Evolutionary conservation across 192 early-diverging fungal genomes (phyloP).

Genomic region (Backusella tarrabulga): DNA sequence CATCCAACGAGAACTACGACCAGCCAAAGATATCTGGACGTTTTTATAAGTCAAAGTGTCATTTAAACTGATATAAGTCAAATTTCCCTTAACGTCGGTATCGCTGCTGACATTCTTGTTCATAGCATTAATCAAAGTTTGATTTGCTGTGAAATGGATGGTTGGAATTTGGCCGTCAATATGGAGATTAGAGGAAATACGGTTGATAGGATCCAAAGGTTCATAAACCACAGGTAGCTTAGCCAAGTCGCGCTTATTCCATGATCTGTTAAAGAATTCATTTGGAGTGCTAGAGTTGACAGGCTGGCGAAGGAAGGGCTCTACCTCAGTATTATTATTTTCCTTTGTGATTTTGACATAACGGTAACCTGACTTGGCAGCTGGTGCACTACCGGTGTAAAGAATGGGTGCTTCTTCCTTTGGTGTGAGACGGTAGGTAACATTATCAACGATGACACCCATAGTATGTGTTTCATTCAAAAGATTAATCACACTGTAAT

Average conservation of each 20-base stretch:
- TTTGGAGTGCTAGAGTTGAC: constrained; percentile 1
- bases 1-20: constrained; percentile 26
- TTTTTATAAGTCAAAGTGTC: neutral
- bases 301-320: constrained; percentile 7
- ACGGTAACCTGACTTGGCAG: neutral
- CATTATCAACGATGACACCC: constrained; percentile 13
- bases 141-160: constrained; percentile 7
- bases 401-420: constrained; percentile 3
- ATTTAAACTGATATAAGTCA: constrained; percentile 20
- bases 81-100: neutral
- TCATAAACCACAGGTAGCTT: neutral
- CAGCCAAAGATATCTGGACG: constrained; percentile 8
- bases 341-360: neutral
- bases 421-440: neutral
- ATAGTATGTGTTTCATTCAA: neutral
- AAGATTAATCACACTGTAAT: neutral
- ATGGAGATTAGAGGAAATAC: constrained; percentile 25
- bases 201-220: constrained; percentile 5
- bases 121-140: constrained; percentile 6
- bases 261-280: constrained; percentile 21
- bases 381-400: constrained; percentile 13
- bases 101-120: constrained; percentile 2
- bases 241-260: constrained; percentile 3
- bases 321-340: neutral
- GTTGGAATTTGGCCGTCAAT: constrained; percentile 24